phyloP scores from a whole-genome alignment of 2,329 filamentous ascomycete species.

The Microascus cirrosus region DNA sequence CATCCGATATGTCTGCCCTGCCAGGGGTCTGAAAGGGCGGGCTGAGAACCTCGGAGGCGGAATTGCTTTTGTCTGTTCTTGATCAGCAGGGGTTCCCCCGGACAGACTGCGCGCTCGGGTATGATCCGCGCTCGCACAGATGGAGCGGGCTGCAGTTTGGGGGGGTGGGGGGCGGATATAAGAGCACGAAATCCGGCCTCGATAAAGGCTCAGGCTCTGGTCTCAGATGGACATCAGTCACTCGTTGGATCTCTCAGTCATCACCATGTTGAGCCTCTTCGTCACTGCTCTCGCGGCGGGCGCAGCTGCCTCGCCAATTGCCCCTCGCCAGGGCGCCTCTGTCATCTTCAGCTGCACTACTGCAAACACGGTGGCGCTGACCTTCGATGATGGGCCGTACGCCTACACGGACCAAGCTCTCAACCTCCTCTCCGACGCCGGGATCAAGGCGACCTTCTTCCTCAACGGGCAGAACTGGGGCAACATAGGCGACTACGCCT shows the following conservation, averaged over 20 bases:
- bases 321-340: background rate
- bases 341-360: slow-evolving; percentile 13
- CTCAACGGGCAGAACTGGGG: slow-evolving; percentile 22
- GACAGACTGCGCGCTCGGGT: background rate
- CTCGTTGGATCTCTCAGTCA: background rate
- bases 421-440: slow-evolving; percentile 18
- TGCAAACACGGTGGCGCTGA: slow-evolving; percentile 28
- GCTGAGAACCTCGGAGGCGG: too few species aligned
- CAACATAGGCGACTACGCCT: slow-evolving; percentile 11
- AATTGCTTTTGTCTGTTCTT: too few species aligned
- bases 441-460: slow-evolving; percentile 25
- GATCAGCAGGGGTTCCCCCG: too few species aligned
- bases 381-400: slow-evolving; percentile 35
- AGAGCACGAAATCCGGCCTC: background rate
- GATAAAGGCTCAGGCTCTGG: background rate
- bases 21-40: too few species aligned
- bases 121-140: background rate
- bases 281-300: background rate
- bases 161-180: background rate
- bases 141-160: background rate
- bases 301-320: background rate
- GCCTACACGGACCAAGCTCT: slow-evolving; percentile 28
- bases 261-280: background rate
- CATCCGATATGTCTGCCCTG: too few species aligned
- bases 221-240: background rate